These are phyloP conservation scores for Talaromyces sp. DNA, from an alignment of 2,329 filamentous ascomycete species.

Conservation along the genomic window DNA sequence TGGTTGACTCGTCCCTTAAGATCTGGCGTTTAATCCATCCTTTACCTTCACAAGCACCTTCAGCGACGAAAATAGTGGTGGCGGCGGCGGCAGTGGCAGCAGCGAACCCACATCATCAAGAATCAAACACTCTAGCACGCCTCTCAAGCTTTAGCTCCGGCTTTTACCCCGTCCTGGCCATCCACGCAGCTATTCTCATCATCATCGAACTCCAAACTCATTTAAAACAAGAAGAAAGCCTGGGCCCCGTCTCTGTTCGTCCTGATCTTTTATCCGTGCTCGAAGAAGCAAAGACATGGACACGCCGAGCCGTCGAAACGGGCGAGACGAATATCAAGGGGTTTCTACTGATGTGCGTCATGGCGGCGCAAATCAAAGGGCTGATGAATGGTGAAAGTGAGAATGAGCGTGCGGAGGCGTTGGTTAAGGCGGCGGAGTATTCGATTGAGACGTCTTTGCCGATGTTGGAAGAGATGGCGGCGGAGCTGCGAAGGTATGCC, in stretches of 20 bases:
- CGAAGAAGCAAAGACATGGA: constrained; percentile 42
- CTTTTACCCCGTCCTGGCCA: constrained; percentile 20
- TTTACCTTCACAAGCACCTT: constrained; percentile 16
- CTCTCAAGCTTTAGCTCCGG: constrained; percentile 39
- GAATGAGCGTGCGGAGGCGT: constrained; percentile 31
- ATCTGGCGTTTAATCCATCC: constrained; percentile 44
- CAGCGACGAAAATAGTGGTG: not conserved
- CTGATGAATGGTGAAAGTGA: constrained; percentile 36
- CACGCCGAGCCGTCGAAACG: constrained; percentile 38
- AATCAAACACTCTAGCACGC: constrained; percentile 35
- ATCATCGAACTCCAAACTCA: constrained; percentile 27
- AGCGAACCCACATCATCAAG: not conserved
- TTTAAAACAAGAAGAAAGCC: constrained; percentile 27
- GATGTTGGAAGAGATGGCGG: constrained; percentile 26
- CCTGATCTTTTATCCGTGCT: constrained; percentile 32
- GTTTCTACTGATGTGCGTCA: constrained; percentile 42
- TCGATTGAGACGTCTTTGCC: constrained; percentile 25
- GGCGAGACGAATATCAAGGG: constrained; percentile 58
- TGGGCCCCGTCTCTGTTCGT: constrained; percentile 26
- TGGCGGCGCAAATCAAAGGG: constrained; percentile 44
- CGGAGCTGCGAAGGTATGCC: constrained; percentile 13
- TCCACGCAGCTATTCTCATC: constrained; percentile 25
- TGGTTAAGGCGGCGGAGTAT: constrained; percentile 41
- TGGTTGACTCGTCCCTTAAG: constrained; percentile 49
- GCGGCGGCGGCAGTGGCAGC: no score